These are phyloP conservation scores for Solanum verrucosum DNA, from an alignment of 257 asterid genomes.

Conservation along the genomic window DNA sequence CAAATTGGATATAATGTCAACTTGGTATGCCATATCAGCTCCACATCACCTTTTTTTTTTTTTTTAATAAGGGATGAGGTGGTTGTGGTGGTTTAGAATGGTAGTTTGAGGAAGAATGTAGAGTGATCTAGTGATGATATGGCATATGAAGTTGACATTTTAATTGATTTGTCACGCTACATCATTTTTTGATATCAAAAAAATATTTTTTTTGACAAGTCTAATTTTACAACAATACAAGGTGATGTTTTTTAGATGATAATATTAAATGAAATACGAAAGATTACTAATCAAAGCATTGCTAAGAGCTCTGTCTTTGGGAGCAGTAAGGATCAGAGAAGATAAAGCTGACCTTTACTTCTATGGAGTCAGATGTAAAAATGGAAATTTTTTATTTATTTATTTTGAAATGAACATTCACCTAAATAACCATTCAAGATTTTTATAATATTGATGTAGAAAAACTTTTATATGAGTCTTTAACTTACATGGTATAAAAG, in stretches of 20 bases:
- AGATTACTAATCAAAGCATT: background rate
- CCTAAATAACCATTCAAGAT: background rate
- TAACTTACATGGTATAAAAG: rapidly evolving
- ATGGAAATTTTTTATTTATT: rapidly evolving
- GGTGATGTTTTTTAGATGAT: too few relatives aligned
- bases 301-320: too few relatives aligned
- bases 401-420: background rate
- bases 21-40: background rate
- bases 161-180: background rate
- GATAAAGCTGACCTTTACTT: too few relatives aligned
- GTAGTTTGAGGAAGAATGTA: background rate
- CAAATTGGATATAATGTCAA: background rate
- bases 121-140: background rate
- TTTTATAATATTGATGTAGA: background rate
- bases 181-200: background rate
- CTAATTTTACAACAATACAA: background rate
- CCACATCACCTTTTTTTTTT: too few relatives aligned
- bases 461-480: background rate
- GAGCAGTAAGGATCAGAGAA: too few relatives aligned
- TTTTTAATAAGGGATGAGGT: background rate
- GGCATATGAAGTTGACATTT: background rate
- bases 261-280: too few relatives aligned
- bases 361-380: rapidly evolving
- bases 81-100: background rate
- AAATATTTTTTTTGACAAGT: background rate